Evolutionary conservation across 768 basidiomycete species (phyloP).

Genomic region (Fomitopsis serialis): DNA sequence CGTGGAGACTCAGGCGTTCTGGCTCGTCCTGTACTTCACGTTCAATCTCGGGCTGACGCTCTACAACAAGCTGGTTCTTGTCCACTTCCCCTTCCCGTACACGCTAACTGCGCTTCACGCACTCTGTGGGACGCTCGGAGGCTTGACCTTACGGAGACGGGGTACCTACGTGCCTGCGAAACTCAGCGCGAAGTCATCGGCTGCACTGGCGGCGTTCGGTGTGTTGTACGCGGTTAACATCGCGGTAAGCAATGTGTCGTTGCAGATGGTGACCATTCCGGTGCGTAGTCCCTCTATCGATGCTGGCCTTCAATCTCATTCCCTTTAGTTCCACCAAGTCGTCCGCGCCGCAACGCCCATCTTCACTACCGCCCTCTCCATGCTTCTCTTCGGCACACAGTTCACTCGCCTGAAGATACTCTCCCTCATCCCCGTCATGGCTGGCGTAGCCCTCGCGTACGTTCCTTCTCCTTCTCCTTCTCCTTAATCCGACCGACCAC

Average conservation of each 20-base stretch:
- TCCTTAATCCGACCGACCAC: too few species aligned
- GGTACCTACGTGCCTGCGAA: slow-evolving; percentile 55
- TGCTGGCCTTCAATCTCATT: neutral
- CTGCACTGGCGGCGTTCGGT: slow-evolving; percentile 77
- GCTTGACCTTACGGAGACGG: slow-evolving; percentile 53
- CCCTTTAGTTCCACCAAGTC: slow-evolving; percentile 87
- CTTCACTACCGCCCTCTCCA: slow-evolving; percentile 81
- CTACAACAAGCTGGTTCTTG: slow-evolving; percentile 92
- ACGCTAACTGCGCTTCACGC: slow-evolving; percentile 91
- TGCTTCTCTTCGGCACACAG: slow-evolving; percentile 55
- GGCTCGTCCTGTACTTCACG: slow-evolving; percentile 80
- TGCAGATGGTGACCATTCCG: slow-evolving; percentile 85
- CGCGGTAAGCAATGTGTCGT: slow-evolving; percentile 86
- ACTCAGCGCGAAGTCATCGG: slow-evolving; percentile 44
- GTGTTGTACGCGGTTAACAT: slow-evolving; percentile 92
- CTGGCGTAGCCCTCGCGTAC: slow-evolving; percentile 89
- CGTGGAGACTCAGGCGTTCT: slow-evolving; percentile 32
- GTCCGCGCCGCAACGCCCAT: slow-evolving; percentile 90
- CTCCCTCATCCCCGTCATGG: slow-evolving; percentile 78
- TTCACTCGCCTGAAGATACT: slow-evolving; percentile 60
- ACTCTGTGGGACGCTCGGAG: slow-evolving; percentile 79
- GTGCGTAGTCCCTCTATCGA: slow-evolving; percentile 39
- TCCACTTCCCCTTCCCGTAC: slow-evolving; percentile 93
- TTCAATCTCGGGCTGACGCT: slow-evolving; percentile 92
- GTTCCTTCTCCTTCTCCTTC: slow-evolving; percentile 19